Evolutionary conservation across 495 filamentous ascomycete genomes (phyloP), one percentile per base, ranked within the genome.

Genomic region (Collariella sp.): DNA sequence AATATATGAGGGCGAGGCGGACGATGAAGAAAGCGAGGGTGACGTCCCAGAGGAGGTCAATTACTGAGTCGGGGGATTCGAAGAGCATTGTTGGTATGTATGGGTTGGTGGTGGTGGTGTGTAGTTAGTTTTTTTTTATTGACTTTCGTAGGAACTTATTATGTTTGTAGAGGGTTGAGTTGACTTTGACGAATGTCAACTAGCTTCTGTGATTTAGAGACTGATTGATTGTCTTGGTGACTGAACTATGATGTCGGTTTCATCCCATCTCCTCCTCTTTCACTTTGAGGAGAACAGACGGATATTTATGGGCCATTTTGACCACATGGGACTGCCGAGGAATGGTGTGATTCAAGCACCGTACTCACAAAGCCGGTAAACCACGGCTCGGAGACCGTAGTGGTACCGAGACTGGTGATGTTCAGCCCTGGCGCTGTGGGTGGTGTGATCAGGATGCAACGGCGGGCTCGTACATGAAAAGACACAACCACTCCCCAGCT

Each of bases 31-130:
- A 56, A 34, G 65, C 62, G 12, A 69, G 62, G 52, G 61, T 61
- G 29, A 69, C 44, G 61, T 69, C 67, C 65, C 65, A 69, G 50
- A 69, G 65, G 52, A 69, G 20, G 40, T 67, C 62, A 40, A 69
- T 60, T 26, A 66, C 54, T 7, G 62, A 60, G 35, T 67, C 62
- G 16, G 62, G 61, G 1, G 65, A 57, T 41, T 63, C 54, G 33
- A 69, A 67, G 33, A 60, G 53, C 35, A 61, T 31, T 31, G 26
- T 31, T n/a, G n/a, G 26, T 31, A 31, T 31, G 5, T 31, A n/a
- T 31, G 5, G 26, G 9, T 31, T 31, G 26, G 4, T 31, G 44
- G 40, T 12, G 40, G 43, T 42, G 43, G 50, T 33, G 24, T 50
- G 50, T 51, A 36, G 12, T 15, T 15, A 48, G 5, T 56, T 56